phyloP scores from a whole-genome alignment of 2,329 filamentous ascomycete genomes.

The Sarocladiaceae sp. region DNA sequence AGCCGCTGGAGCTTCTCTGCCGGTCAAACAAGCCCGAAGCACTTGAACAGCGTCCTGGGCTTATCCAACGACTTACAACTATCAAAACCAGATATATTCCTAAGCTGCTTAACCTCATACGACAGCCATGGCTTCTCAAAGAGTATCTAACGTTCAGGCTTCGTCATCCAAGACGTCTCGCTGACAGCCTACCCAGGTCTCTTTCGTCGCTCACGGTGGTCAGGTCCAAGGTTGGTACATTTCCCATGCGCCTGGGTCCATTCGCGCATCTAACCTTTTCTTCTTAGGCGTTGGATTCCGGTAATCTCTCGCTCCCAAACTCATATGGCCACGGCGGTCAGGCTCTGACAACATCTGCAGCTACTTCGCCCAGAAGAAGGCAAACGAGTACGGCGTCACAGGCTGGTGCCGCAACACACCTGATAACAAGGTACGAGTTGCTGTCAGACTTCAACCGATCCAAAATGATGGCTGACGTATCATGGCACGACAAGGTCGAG shows the following conservation, averaged over 20 bases:
- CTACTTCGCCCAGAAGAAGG: conserved; percentile 49
- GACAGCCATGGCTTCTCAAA: too few species aligned
- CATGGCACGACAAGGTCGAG: conserved; percentile 55
- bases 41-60: too few species aligned
- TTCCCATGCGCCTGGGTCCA: neutral
- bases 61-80: too few species aligned
- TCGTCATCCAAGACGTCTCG: neutral
- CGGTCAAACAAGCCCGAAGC: too few species aligned
- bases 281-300: conserved; percentile 49
- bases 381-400: conserved; percentile 42
- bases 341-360: conserved; percentile 21
- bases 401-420: conserved; percentile 58
- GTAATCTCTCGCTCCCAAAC: conserved; percentile 21
- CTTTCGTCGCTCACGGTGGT: conserved; percentile 59
- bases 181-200: conserved; percentile 35
- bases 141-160: too few species aligned
- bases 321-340: neutral
- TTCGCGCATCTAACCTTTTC: conserved; percentile 20
- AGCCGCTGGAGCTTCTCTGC: too few species aligned
- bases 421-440: conserved; percentile 42
- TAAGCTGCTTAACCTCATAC: too few species aligned
- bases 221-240: conserved; percentile 55
- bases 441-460: neutral
- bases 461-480: conserved; percentile 12
- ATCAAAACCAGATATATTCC: too few species aligned